Evolutionary conservation across 768 basidiomycete genomes (phyloP).

Genomic region (Nidula microcarpa): DNA sequence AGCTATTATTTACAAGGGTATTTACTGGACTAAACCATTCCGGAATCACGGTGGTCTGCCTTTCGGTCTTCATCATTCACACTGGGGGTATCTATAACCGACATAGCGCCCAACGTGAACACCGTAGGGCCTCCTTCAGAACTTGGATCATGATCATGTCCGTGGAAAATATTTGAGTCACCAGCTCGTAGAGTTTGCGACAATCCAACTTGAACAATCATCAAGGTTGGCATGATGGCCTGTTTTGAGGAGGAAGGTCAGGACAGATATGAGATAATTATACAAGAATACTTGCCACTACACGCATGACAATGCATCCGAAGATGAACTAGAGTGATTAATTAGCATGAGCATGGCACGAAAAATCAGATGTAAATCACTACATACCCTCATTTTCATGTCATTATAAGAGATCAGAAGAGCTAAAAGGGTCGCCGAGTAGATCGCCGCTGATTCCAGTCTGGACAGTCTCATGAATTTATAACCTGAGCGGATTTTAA

Average conservation of each 20-base stretch:
- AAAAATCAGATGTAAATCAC: too few relatives aligned
- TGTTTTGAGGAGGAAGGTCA: slow-evolving; percentile 1
- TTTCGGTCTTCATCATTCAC: too few relatives aligned
- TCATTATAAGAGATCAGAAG: neutral
- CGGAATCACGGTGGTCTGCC: too few relatives aligned
- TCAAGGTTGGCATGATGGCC: slow-evolving; percentile 20
- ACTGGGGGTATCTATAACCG: too few relatives aligned
- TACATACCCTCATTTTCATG: neutral
- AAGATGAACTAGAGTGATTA: slow-evolving; percentile 8
- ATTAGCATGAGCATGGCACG: too few relatives aligned
- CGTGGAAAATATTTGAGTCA: too few relatives aligned
- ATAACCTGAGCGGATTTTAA: neutral
- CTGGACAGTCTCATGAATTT: neutral
- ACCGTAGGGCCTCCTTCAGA: too few relatives aligned
- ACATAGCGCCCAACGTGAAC: too few relatives aligned
- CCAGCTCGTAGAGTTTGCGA: neutral
- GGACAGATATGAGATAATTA: neutral
- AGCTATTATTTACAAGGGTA: too few relatives aligned
- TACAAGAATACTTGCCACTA: slow-evolving; percentile 17
- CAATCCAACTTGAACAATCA: slow-evolving; percentile 21
- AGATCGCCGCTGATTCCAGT: neutral
- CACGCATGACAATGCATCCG: slow-evolving; percentile 11
- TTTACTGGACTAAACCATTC: too few relatives aligned
- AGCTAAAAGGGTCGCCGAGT: neutral
- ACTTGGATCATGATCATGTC: too few relatives aligned